Percentiles rank a stretch among this genome's conserved stretches.
Conservation (phyloP, 768 basidiomycete species). For the Suillus brevipes region DNA sequence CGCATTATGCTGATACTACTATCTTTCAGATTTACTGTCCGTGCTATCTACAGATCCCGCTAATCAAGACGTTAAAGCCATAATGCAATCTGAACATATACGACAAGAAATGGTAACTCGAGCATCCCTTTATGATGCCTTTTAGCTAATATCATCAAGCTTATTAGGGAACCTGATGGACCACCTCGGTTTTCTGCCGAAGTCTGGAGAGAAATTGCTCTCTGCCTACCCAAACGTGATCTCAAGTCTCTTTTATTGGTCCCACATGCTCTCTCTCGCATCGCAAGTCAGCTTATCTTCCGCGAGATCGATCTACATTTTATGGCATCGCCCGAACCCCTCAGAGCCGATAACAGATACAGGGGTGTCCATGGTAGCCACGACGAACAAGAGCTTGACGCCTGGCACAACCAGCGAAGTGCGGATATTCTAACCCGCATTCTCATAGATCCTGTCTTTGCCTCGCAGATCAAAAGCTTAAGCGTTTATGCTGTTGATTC, state of each 20-base stretch:
- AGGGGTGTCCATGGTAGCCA: slow-evolving; percentile 11
- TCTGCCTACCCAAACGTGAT: slow-evolving; percentile 61
- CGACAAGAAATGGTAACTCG: slow-evolving; percentile 56
- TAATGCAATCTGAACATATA: slow-evolving; percentile 53
- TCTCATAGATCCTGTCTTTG: slow-evolving; percentile 60
- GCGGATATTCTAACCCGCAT: slow-evolving; percentile 72
- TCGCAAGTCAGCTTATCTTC: slow-evolving; percentile 65
- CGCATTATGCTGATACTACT: neutral
- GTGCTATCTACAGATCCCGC: slow-evolving; percentile 64
- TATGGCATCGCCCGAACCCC: slow-evolving; percentile 36
- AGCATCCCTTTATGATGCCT: slow-evolving; percentile 6
- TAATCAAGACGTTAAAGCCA: slow-evolving; percentile 64
- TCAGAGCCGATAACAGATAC: slow-evolving; percentile 9
- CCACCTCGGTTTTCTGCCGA: slow-evolving; percentile 56
- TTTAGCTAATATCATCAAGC: slow-evolving; percentile 17
- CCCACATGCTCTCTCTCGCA: slow-evolving; percentile 64
- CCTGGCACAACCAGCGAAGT: slow-evolving; percentile 54
- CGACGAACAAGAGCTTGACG: slow-evolving; percentile 39
- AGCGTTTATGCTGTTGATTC: slow-evolving; percentile 56
- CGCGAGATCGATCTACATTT: slow-evolving; percentile 65
- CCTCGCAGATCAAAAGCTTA: slow-evolving; percentile 55
- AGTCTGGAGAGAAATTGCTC: slow-evolving; percentile 70
- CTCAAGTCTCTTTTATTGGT: slow-evolving; percentile 64
- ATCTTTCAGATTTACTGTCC: slow-evolving; percentile 58
- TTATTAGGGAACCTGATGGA: slow-evolving; percentile 38